Base-by-base conservation (phyloP, 2,329 filamentous ascomycete species). In the Monosporascus sp. region DNA sequence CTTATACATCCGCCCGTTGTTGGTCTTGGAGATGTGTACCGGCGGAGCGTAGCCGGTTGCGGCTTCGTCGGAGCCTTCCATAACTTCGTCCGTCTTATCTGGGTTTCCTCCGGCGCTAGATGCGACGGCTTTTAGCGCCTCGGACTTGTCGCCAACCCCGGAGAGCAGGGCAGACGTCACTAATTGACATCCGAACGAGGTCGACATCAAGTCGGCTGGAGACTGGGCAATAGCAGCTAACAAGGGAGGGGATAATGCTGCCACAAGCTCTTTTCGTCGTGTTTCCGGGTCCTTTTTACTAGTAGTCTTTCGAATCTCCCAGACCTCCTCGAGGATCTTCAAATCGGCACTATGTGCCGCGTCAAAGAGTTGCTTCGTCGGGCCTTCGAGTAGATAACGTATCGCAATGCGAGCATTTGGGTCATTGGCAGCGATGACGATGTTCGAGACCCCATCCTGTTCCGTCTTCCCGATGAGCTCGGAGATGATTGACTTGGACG, bases 201-300 rank as follows among this genome's bases (percentile, higher is more conserved):
- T 88, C 24, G 84, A 75, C 2, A 88, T 80, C 20, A 99, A 79
- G 38, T 87, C 82, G 3, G 77, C 73, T 1, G 91, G 82, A 24
- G 86, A 81, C 2, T 83, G 76, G 1, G 83, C 79, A 55, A 97
- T 87, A 40, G 89, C 83, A 44, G 85, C 80, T 31, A 99, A 78
- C 3, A 97, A 76, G 31, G 85, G 81, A 2, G 89, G 85, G 1
- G 91, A 91, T 28, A 96, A 74, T 11, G 85, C 80, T 55, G 85
- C 82, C 22, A 90, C 76, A 43, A 99, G 77, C 69, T 97, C 94
- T 61, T 83, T 79, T 54, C 88, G 84, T 55, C 94, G 84, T 22
- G 81, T 72, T 51, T 87, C 85, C 0, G 90, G 79, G 53, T 96
- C 91, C 73, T 99, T 99, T 75, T 97, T 99, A 59, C 90, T 96